Percentiles rank a stretch among this genome's conserved stretches.
Evolutionary conservation across 345 rosid genomes (phyloP).

Genomic region (Alliaria petiolata): DNA sequence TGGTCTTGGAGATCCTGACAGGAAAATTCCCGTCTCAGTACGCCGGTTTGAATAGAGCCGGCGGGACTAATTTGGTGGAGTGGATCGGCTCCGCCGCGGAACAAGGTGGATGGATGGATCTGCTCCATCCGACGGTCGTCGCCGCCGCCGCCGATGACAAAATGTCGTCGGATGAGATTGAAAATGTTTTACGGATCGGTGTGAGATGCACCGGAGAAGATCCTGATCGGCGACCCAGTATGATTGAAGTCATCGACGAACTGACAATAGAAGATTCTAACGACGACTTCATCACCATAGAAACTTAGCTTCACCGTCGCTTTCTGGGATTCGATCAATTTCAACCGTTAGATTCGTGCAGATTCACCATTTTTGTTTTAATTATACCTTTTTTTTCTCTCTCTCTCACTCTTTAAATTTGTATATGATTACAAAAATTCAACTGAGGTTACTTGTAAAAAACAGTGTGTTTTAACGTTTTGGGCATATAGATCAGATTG

Average conservation of each 20-base stretch:
- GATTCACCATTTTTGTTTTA: slow-evolving; percentile 4
- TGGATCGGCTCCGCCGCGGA: slow-evolving; percentile 49
- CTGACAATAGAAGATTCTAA: slow-evolving; percentile 42
- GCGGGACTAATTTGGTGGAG: slow-evolving; percentile 53
- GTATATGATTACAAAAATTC: slow-evolving; percentile 3
- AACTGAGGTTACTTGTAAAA: not conserved
- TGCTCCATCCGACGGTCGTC: slow-evolving; percentile 64
- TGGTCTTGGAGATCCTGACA: slow-evolving; percentile 70
- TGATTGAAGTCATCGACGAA: slow-evolving; percentile 50
- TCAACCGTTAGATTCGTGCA: not conserved
- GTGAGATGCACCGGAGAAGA: slow-evolving; percentile 44
- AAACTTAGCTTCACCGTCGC: slow-evolving; percentile 29
- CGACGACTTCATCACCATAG: slow-evolving; percentile 26
- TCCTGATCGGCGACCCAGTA: slow-evolving; percentile 46
- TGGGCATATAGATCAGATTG: not conserved
- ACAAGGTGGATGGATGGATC: slow-evolving; percentile 44
- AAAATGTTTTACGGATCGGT: slow-evolving; percentile 52
- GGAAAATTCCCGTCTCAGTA: slow-evolving; percentile 68
- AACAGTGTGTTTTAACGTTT: not conserved
- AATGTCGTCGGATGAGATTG: slow-evolving; percentile 36
- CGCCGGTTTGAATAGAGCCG: slow-evolving; percentile 42
- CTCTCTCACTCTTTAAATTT: not conserved
- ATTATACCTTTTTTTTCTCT: not conserved
- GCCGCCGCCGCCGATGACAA: slow-evolving; percentile 23
- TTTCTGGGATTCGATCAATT: not conserved